Conservation (phyloP, 1,284 basidiomycete species). For the Ganoderma multipileum region DNA sequence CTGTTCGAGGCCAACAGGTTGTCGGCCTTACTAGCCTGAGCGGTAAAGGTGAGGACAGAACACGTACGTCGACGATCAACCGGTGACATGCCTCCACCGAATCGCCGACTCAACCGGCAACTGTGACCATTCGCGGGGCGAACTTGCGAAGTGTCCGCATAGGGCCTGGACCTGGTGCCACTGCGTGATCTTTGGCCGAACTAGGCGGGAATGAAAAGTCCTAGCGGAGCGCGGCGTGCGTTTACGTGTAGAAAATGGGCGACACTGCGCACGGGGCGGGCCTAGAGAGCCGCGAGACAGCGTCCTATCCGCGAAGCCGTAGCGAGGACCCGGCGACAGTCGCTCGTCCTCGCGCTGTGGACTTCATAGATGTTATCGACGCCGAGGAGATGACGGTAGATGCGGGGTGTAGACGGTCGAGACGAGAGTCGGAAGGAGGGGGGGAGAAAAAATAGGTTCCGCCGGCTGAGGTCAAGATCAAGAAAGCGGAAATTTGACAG, state of each 20-base stretch:
- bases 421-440: too few relatives aligned
- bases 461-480: not conserved
- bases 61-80: not conserved
- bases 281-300: not conserved
- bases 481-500: not conserved
- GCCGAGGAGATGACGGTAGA: not conserved
- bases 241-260: not conserved
- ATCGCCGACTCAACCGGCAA: not conserved
- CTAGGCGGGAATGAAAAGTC: constrained; percentile 1
- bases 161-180: not conserved
- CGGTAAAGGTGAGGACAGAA: not conserved
- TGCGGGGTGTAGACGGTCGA: not conserved
- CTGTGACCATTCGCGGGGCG: not conserved
- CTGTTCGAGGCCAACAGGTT: too few relatives aligned
- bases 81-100: not conserved
- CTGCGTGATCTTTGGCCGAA: not conserved
- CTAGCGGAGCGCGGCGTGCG: not conserved
- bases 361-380: constrained; percentile 3
- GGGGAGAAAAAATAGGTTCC: not conserved
- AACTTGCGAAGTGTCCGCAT: not conserved
- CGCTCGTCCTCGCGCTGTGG: not conserved
- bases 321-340: not conserved
- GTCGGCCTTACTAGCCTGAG: too few relatives aligned
- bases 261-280: not conserved
- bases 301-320: not conserved